Base-by-base conservation (phyloP, 2,329 filamentous ascomycete species). In the Botryotinia calthae region DNA sequence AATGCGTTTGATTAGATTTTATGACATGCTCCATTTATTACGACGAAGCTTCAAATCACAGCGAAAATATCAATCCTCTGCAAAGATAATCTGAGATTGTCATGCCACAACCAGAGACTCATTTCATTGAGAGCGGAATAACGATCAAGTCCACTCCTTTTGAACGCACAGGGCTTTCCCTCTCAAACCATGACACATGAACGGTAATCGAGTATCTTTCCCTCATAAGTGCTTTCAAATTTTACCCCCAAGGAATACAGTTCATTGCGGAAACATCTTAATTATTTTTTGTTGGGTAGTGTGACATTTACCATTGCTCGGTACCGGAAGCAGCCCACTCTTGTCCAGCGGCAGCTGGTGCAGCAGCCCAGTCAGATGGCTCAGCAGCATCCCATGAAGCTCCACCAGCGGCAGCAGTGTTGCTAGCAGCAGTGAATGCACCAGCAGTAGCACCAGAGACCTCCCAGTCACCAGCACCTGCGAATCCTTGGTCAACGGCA, bases 151-250 rank as follows among this genome's bases (percentile, higher is more conserved):
- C 59, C 70, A 74, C 56, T 68, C 70, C 65, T 87, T 88, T 89
- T 87, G 88, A 86, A 90, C 87, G 90, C 96, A 71, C 95, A 98
- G 94, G 95, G 95, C 95, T 94, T 98, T 98, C 95, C 94, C 95
- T 94, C 91, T 84, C 83, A 82, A 82, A 75, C 78, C 78, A 75
- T 74, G 80, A 78, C 81, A 78, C 82, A 77, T 79, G 80, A 79
- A 83, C 82, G 82, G 83, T 84, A 82, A 82, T 82, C 82, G 88
- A 94, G 91, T 97, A 94, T 98, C 95, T 98, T 98, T 98, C 95
- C 95, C 94, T 98, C 95, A 92, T 98, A 87, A 98, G 94, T 91
- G 90, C 91, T 86, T 84, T 87, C 87, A 89, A 89, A 86, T 87
- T 64, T 85, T 84, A 86, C 82, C 82, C 79, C 80, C 81, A 79